Base-by-base conservation (phyloP, 352 stramenopile genomes). In the Albugo laibachii region DNA sequence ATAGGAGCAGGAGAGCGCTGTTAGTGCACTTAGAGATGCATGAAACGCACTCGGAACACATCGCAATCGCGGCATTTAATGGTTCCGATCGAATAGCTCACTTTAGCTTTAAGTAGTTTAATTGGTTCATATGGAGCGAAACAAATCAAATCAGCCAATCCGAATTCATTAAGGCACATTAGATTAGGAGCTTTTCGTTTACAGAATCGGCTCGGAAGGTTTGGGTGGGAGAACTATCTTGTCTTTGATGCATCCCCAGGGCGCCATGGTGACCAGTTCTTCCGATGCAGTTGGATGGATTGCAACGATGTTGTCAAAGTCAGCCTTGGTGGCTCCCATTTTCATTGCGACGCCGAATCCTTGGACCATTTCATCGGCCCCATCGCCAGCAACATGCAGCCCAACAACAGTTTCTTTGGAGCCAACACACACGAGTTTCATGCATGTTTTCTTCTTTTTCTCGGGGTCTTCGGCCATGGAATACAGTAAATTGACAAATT, bases 311-410 rank as follows among this genome's bases (percentile, higher is more conserved):
- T 79, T 75, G 62, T 97, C 88, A 55, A 98, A 96, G 68, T 98
- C 92, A n/a, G 80, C 71, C 59, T 97, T 97, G 43, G 92, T 97
- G 18, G 86, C 88, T 56, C 92, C 92, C 83, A 97, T 96, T 65
- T 98, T 99, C 56, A 98, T 81, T 3, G 95, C 94, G 3, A 98
- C 87, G 31, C 75, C 95, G 58, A 98, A 98, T 52, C 93, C 93
- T 67, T 99, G 94, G 44, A 98, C 77, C 80, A 98, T 97, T 70
- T 99, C 95, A 64, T 97, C 94, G 2, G 80, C 82, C 41, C 77
- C 80, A 42, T 94, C 78, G 47, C 89, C 94, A 50, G 95, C 84
- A 37, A 96, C 66, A 66, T 99, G 94, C 2, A 98, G 64, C 36
- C 95, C 94, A 36, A 99, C 88, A 20, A 99, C 92, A 13, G 67